Evolutionary conservation across 129 eudicot genomes (phyloP), one percentile per base, ranked within the genome.

Genomic region (Ambrosia artemisiifolia): DNA sequence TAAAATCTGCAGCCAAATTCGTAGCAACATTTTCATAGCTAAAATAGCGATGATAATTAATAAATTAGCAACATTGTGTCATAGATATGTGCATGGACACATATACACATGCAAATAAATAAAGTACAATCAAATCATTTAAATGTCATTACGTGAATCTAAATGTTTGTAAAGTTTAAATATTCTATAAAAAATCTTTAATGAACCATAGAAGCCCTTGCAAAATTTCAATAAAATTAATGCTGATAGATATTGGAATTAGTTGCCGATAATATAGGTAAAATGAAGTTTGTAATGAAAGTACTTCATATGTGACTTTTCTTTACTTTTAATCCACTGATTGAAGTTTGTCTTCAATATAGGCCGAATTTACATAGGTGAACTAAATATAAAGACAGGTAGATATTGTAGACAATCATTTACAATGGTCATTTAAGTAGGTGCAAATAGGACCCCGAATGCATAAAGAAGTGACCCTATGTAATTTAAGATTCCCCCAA

Each of bases 381-480:
- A 75, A 75, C 47, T 74, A 38, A 75, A 75, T 75, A 55, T 51
- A 65, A 12, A 20, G 53, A 16, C 14, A 48, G n/a, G 24, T 49
- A 33, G 69, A 60, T 57, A 62, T 73, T 9, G 49, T 19, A 40
- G 78, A 62, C 65, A 74, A 64, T 64, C 71, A 74, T 64, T 74
- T 50, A 74, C 78, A 40, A 63, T 50, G 53, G 78, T 49, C 50
- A 63, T 64, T 71, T 53, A 49, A 65, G 64, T 63, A 50, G 78
- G 63, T 74, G 63, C 40, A 74, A 48, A 12, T 16, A 40, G 66
- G 79, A 75, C 79, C 77, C 67, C 57, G 10, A 53, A 42, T 47
- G 16, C 56, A 74, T 74, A 63, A 74, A 48, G 78, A 63, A 64
- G 50, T 35, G 56, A 40, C 65, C 63, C 54, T n/a, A 74, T 63